Evolutionary conservation across 176 grass and related monocot species (phyloP).

Genomic region (Ensete glaucum): DNA sequence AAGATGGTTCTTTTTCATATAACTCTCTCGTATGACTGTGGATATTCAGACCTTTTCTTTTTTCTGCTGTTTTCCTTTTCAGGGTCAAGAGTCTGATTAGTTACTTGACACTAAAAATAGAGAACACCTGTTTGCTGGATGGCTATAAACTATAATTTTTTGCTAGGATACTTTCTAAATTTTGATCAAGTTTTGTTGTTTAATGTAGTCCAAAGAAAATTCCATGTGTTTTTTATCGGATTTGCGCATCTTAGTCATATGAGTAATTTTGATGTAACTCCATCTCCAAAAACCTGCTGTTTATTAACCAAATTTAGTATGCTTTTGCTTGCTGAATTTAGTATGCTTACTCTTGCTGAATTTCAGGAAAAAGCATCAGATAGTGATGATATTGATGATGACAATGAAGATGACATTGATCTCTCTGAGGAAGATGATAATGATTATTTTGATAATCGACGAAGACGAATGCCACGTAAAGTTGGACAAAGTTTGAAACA

Average conservation of each 20-base stretch:
- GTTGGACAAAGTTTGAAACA: slow-evolving; percentile 41
- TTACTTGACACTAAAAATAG: no score
- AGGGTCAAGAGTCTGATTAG: no score
- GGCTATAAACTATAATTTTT: no score
- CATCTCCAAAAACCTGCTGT: not conserved
- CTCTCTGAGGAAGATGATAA: slow-evolving; percentile 66
- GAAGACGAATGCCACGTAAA: slow-evolving; percentile 48
- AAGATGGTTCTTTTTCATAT: no score
- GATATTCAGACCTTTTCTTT: not conserved
- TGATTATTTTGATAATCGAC: slow-evolving; percentile 53
- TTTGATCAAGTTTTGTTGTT: no score
- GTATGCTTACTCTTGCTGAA: not conserved
- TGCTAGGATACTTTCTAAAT: no score
- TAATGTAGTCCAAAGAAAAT: not conserved
- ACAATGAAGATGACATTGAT: slow-evolving; percentile 51
- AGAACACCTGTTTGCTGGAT: no score
- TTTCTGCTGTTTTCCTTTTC: not conserved
- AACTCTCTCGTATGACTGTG: not conserved
- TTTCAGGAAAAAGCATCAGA: slow-evolving; percentile 60
- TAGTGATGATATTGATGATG: slow-evolving; percentile 64
- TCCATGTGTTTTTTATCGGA: not conserved
- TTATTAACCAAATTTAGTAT: not conserved
- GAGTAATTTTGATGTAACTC: not conserved
- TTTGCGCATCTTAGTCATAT: not conserved
- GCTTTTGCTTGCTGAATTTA: not conserved